phyloP scores from a whole-genome alignment of 768 basidiomycete genomes.

The Termitomyces sp. region DNA sequence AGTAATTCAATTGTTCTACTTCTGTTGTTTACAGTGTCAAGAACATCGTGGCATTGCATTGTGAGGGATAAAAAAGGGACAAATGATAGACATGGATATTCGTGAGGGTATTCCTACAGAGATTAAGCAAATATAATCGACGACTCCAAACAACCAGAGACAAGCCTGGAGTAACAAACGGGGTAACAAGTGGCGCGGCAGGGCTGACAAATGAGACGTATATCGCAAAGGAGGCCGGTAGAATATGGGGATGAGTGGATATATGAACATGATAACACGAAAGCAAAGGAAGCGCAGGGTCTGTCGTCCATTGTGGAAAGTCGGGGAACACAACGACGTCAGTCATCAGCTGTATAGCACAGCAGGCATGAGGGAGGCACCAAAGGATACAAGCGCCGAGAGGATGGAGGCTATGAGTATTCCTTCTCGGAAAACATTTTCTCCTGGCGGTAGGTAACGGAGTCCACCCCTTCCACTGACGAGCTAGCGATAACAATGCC shows the following conservation, averaged over 20 bases:
- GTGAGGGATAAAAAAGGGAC: not conserved
- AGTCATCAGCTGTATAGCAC: not conserved
- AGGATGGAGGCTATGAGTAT: conserved; percentile 31
- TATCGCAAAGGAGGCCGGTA: conserved; percentile 1
- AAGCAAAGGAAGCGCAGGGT: not conserved
- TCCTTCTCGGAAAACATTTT: conserved; percentile 43
- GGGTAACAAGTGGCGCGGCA: not conserved
- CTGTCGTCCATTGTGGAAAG: conserved; percentile 4
- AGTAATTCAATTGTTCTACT: not conserved
- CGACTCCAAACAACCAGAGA: conserved; percentile 10
- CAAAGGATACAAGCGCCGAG: not conserved
- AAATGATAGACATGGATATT: conserved; percentile 9
- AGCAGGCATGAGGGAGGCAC: not conserved
- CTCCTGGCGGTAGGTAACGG: conserved; percentile 33
- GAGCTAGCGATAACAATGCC: conserved; percentile 34
- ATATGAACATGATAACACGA: conserved; percentile 3
- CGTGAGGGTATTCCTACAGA: conserved; percentile 17
- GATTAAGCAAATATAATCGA: conserved; percentile 18
- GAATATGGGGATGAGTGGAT: conserved; percentile 6
- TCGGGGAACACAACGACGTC: not conserved
- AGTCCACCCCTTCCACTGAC: conserved; percentile 35
- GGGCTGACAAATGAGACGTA: conserved; percentile 5
- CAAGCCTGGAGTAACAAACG: conserved; percentile 4
- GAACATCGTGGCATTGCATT: not conserved
- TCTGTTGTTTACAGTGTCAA: not conserved